phyloP scores from a whole-genome alignment of 1,284 basidiomycete species.

The Marasmius tenuissimus region DNA sequence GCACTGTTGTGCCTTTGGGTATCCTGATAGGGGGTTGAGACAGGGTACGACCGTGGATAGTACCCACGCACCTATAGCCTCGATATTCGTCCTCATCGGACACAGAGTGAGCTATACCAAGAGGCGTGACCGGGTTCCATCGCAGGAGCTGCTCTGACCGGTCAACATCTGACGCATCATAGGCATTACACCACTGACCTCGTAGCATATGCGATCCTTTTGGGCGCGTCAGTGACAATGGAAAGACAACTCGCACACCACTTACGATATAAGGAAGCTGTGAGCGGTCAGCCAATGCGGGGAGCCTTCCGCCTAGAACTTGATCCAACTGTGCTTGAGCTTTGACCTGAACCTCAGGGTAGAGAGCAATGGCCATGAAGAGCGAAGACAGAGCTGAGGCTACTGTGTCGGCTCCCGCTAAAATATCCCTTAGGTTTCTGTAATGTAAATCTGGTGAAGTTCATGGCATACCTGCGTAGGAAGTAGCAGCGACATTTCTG shows the following conservation, averaged over 20 bases:
- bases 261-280: slow-evolving; percentile 36
- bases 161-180: not conserved
- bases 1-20: not conserved
- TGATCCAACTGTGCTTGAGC: slow-evolving; percentile 37
- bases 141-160: slow-evolving; percentile 30
- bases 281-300: slow-evolving; percentile 32
- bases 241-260: not conserved
- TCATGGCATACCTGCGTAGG: slow-evolving; percentile 34
- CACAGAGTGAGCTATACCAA: slow-evolving; percentile 37
- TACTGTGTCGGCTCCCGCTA: slow-evolving; percentile 34
- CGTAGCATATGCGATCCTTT: slow-evolving; percentile 35
- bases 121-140: slow-evolving; percentile 45
- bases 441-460: not conserved
- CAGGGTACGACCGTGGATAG: not conserved
- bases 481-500: slow-evolving; percentile 43
- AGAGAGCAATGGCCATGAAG: slow-evolving; percentile 35
- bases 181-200: slow-evolving; percentile 16
- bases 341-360: slow-evolving; percentile 35
- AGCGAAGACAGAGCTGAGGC: slow-evolving; percentile 35
- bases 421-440: not conserved
- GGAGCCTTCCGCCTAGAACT: slow-evolving; percentile 32
- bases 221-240: not conserved
- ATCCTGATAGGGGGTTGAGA: not conserved
- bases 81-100: slow-evolving; percentile 41
- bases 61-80: slow-evolving; percentile 29